phyloP scores from a whole-genome alignment of 2,329 filamentous ascomycete species.

The Dactylonectria estremocensis region DNA sequence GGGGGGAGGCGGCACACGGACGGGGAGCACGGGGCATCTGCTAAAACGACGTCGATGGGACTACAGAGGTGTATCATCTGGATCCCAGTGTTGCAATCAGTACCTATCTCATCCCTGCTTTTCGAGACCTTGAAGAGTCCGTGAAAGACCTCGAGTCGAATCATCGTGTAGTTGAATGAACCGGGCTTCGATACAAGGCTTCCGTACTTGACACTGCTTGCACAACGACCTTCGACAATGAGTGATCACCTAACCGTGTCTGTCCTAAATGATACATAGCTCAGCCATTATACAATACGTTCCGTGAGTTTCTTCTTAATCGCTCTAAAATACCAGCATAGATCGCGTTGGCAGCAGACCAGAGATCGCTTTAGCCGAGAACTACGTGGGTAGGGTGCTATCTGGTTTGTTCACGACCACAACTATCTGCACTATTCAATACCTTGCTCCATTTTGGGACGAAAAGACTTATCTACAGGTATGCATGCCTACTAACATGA shows the following conservation, averaged over 20 bases:
- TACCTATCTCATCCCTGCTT: slow-evolving; percentile 9
- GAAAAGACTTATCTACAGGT: background rate
- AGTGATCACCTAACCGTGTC: slow-evolving; percentile 6
- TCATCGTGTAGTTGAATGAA: background rate
- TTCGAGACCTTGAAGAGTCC: background rate
- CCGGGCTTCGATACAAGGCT: background rate
- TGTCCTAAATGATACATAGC: slow-evolving; percentile 4
- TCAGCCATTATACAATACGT: background rate
- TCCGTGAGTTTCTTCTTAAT: background rate
- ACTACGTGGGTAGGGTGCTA: background rate
- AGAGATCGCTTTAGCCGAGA: slow-evolving; percentile 11
- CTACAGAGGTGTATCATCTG: slow-evolving; percentile 15
- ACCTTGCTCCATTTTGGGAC: background rate
- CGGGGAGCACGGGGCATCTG: slow-evolving; percentile 47
- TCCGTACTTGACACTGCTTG: background rate
- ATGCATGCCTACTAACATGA: background rate
- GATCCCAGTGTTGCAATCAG: slow-evolving; percentile 28
- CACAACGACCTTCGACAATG: no score
- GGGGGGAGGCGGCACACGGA: slow-evolving; percentile 38
- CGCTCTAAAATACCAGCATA: background rate
- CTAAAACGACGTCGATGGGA: slow-evolving; percentile 46
- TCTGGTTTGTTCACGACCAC: background rate
- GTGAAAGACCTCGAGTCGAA: background rate
- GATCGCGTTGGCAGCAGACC: background rate
- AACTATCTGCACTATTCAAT: background rate